Conservation (phyloP, 2,329 filamentous ascomycete species). For the Penicillium digitatum region DNA sequence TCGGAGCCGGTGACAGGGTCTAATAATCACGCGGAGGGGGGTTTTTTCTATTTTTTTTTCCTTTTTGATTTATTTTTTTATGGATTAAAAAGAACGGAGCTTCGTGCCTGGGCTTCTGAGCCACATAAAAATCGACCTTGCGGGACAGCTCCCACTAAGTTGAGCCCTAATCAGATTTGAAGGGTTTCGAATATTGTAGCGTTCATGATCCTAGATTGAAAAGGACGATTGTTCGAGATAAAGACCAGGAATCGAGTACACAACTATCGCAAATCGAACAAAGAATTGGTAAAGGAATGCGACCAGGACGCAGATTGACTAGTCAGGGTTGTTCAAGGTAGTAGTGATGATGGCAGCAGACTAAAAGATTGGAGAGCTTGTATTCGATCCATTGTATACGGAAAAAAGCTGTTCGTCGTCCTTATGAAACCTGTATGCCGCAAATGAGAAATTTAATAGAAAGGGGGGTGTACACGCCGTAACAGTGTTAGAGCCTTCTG, state of each 20-base stretch:
- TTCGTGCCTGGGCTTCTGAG: conserved; percentile 11
- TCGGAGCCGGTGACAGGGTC: conserved; percentile 7
- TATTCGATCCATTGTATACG: conserved; percentile 9
- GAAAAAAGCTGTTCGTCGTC: not conserved
- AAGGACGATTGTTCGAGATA: not conserved
- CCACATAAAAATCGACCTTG: not conserved
- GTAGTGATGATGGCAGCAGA: conserved; percentile 11
- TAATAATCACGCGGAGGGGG: conserved; percentile 4
- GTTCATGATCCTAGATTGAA: not conserved
- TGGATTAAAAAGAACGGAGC: not conserved
- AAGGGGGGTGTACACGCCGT: not conserved
- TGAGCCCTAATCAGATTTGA: not conserved
- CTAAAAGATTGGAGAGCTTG: conserved; percentile 1
- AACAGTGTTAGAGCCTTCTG: not conserved
- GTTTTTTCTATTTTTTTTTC: not conserved
- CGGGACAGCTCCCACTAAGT: not conserved
- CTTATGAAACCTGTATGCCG: not conserved
- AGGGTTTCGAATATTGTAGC: not conserved
- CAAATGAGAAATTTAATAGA: conserved; percentile 2
- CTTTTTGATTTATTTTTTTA: not conserved
- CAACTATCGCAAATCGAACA: not conserved
- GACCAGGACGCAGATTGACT: conserved; percentile 3
- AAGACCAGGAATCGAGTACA: not conserved
- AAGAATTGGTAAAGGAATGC: not conserved
- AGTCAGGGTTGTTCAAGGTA: conserved; percentile 16